Evolutionary conservation across 139 green algal genomes (phyloP), one percentile per base, ranked within the genome.

Genomic region (Volvox reticuliferus): DNA sequence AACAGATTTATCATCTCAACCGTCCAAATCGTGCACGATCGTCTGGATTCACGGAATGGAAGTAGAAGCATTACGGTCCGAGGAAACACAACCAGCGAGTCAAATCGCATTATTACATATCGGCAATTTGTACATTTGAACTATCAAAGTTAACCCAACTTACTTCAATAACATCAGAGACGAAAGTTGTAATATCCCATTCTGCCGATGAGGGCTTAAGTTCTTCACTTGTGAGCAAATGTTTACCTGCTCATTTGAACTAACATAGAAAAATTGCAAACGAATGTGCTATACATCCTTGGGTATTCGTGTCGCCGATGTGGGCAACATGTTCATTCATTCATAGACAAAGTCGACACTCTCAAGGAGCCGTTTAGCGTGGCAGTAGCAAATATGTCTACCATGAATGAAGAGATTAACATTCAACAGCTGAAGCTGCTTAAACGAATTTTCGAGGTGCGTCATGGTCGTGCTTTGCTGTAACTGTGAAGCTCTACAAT

Each of bases 361-460:
- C 26, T 35, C 28, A 36, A 36, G 16, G 19, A 26, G 1, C 19
- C 44, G 21, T 55, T 61, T 33, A 35, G 50, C 30, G 1, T 30
- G 14, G 71, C 76, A 9, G 76, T 82, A 84, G 37, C 33, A 24
- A 89, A 18, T 21, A 89, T 83, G 86, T 21, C 73, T 28, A 90
- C 30, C 12, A 90, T 91, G n/a, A 93, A 97, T 68, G 93, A 96
- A 30, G 95, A 97, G 65, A 95, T 98, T 50, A 97, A 97, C 79
- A 86, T 98, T 26, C 92, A 97, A 28, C 93, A 96, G 78, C 89
- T 98, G 3, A 94, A 96, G 55, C 68, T 94, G 21, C 94, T 98
- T 44, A 98, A 98, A 79, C 63, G 93, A 3, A 94, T 97, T 12
- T 98, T 98, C 85, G 96, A 98, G 87, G 96, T 91, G 65, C 73